These are phyloP conservation scores for Corrigiola litoralis DNA, from an alignment of 179 eudicot genomes.

Conservation along the genomic window DNA sequence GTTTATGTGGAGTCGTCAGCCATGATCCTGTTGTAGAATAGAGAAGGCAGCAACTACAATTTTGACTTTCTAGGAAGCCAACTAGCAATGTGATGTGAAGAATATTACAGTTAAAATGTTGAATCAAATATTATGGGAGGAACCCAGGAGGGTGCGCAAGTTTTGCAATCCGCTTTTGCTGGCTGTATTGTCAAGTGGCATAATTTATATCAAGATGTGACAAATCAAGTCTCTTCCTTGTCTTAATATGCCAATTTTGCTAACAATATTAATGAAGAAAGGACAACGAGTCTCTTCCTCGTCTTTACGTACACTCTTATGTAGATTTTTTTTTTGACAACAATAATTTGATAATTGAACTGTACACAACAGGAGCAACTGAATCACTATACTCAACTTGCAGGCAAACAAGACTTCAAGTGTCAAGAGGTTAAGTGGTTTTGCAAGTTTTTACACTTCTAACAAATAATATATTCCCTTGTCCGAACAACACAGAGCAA, in stretches of 20 bases:
- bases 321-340: neutral
- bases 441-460: no score
- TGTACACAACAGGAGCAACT: no score
- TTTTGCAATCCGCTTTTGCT: neutral
- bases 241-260: neutral
- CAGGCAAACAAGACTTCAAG: no score
- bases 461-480: no score
- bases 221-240: neutral
- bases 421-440: no score
- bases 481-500: no score
- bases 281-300: neutral
- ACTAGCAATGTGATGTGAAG: neutral
- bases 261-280: neutral
- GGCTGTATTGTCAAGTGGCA: neutral
- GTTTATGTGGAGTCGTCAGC: constrained; percentile 8
- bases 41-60: constrained; percentile 4
- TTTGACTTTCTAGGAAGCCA: constrained; percentile 7
- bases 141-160: neutral
- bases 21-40: constrained; percentile 8
- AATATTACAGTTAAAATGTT: neutral
- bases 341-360: no score
- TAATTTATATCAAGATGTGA: neutral
- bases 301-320: neutral
- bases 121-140: neutral
- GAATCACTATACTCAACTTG: no score